A percentile compares a stretch with the other conserved stretches of the same genome.
Conservation (phyloP, 1,284 basidiomycete species). For the Neolentinus lepideus region DNA sequence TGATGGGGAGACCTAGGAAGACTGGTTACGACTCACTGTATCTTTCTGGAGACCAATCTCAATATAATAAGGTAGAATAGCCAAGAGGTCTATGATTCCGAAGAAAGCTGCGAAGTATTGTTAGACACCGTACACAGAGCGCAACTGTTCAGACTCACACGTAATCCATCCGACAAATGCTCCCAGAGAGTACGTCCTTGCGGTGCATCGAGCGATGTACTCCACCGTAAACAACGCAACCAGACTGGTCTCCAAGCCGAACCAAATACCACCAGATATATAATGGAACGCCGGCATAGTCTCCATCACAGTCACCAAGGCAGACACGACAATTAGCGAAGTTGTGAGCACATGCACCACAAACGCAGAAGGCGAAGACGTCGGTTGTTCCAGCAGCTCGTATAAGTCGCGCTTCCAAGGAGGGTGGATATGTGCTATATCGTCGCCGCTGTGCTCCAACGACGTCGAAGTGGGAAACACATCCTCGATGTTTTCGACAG, state of each 20-base stretch:
- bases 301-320: slow-evolving; percentile 77
- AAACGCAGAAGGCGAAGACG: slow-evolving; percentile 61
- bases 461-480: slow-evolving; percentile 25
- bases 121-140: not conserved
- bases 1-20: slow-evolving; percentile 2
- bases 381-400: slow-evolving; percentile 61
- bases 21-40: slow-evolving; percentile 47
- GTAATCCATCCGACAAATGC: slow-evolving; percentile 57
- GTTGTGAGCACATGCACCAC: slow-evolving; percentile 58
- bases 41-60: slow-evolving; percentile 80
- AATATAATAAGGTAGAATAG: slow-evolving; percentile 83
- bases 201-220: slow-evolving; percentile 56
- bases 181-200: slow-evolving; percentile 59
- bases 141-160: slow-evolving; percentile 38
- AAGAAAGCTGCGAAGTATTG: slow-evolving; percentile 53
- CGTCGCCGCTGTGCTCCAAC: slow-evolving; percentile 27
- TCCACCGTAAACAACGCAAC: slow-evolving; percentile 83
- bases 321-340: slow-evolving; percentile 60
- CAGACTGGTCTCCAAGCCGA: slow-evolving; percentile 72
- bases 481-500: slow-evolving; percentile 27
- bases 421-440: slow-evolving; percentile 34
- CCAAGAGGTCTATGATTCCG: slow-evolving; percentile 77
- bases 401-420: slow-evolving; percentile 52
- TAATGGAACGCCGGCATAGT: slow-evolving; percentile 80
- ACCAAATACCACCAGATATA: slow-evolving; percentile 66